Conservation (phyloP, 2,329 filamentous ascomycete species). For the Ilyonectria mors-panacis region DNA sequence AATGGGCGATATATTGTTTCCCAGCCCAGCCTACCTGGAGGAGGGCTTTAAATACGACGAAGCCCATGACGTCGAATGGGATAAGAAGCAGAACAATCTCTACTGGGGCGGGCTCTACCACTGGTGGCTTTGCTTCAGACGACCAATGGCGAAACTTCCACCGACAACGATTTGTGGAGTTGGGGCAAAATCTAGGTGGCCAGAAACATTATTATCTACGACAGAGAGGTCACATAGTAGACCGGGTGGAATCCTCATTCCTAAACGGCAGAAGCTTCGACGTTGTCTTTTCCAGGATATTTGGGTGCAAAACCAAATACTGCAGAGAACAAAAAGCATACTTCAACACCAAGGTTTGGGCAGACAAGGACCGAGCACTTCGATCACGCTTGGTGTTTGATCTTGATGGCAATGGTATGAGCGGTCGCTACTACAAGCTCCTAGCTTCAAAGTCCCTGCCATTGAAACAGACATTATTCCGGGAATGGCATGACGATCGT, state of each 20-base stretch:
- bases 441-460: slow-evolving; percentile 63
- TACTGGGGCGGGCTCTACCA: slow-evolving; percentile 73
- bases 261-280: slow-evolving; percentile 59
- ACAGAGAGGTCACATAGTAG: slow-evolving; percentile 35
- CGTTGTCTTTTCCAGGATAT: slow-evolving; percentile 61
- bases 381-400: slow-evolving; percentile 63
- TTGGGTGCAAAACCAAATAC: slow-evolving; percentile 58
- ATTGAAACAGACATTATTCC: slow-evolving; percentile 67
- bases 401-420: slow-evolving; percentile 70
- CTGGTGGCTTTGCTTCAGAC: slow-evolving; percentile 60
- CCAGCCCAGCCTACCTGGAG: slow-evolving; percentile 65
- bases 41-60: slow-evolving; percentile 59
- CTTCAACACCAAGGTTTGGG: slow-evolving; percentile 52
- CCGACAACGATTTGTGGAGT: slow-evolving; percentile 61
- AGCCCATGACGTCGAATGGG: slow-evolving; percentile 61
- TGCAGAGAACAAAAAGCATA: slow-evolving; percentile 55
- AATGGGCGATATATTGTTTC: slow-evolving; percentile 67
- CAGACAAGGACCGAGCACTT: slow-evolving; percentile 54
- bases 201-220: slow-evolving; percentile 53
- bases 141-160: slow-evolving; percentile 61
- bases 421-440: slow-evolving; percentile 66
- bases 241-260: slow-evolving; percentile 47
- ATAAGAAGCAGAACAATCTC: slow-evolving; percentile 63
- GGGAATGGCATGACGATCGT: slow-evolving; percentile 72
- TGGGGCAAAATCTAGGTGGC: slow-evolving; percentile 53